phyloP scores from a whole-genome alignment of 2,329 filamentous ascomycete genomes.

The Hortaea sp. region DNA sequence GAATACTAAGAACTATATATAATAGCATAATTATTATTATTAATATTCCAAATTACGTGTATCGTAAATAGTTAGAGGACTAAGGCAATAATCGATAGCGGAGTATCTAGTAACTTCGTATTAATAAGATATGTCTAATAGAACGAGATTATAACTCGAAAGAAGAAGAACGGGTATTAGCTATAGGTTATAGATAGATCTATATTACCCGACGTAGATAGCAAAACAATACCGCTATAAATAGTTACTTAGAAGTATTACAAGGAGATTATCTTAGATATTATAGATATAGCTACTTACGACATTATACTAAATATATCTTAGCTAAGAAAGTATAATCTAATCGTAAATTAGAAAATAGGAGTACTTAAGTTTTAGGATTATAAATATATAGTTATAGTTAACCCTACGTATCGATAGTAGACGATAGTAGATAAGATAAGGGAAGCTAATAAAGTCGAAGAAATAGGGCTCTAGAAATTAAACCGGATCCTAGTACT shows the following conservation, averaged over 20 bases:
- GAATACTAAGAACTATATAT: not conserved
- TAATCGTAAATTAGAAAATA: no score
- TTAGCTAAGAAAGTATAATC: no score
- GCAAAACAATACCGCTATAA: slow-evolving; percentile 5
- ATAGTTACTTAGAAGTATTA: slow-evolving; percentile 4
- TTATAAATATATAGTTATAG: no score
- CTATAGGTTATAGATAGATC: slow-evolving; percentile 6
- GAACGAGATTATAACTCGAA: slow-evolving; percentile 5
- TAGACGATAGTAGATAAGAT: not conserved
- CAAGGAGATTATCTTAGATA: slow-evolving; percentile 5
- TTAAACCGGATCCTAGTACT: not conserved
- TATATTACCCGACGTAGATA: slow-evolving; percentile 5
- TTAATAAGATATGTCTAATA: slow-evolving; percentile 1
- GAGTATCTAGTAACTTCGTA: slow-evolving; percentile 7
- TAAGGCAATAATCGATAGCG: slow-evolving; percentile 6
- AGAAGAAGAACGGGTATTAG: slow-evolving; percentile 6
- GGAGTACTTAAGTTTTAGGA: no score
- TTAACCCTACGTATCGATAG: not conserved
- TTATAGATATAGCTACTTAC: slow-evolving; percentile 7
- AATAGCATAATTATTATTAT: not conserved
- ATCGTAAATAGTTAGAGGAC: slow-evolving; percentile 3
- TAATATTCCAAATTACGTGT: not conserved
- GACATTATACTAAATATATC: slow-evolving; percentile 2
- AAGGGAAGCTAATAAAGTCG: not conserved
- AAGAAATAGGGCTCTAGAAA: not conserved